Evolutionary conservation across 371 early-diverging fungal genomes (phyloP).

Genomic region (Choanephora cucurbitarum): DNA sequence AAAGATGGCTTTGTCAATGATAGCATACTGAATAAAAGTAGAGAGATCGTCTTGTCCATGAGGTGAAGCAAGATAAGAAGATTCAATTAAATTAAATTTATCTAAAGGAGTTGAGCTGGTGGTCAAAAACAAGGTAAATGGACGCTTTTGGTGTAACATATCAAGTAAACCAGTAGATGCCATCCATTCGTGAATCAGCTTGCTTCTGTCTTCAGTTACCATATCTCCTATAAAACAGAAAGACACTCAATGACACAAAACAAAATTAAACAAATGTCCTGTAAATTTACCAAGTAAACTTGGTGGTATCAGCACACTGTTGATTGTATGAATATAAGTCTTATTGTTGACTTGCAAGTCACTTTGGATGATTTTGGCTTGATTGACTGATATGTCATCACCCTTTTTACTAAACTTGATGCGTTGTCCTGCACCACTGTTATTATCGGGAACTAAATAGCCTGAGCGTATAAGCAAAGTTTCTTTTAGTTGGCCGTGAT

Average conservation of each 20-base stretch:
- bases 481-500: slow-evolving; percentile 50
- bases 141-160: slow-evolving; percentile 30
- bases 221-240: slow-evolving; percentile 27
- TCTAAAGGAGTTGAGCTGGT: slow-evolving; percentile 29
- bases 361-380: slow-evolving; percentile 38
- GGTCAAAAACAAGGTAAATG: slow-evolving; percentile 53
- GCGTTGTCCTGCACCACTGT: slow-evolving; percentile 26
- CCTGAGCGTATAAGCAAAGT: slow-evolving; percentile 39
- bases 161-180: slow-evolving; percentile 10
- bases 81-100: slow-evolving; percentile 40
- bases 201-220: slow-evolving; percentile 7
- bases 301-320: slow-evolving; percentile 31
- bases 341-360: slow-evolving; percentile 42
- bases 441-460: slow-evolving; percentile 36
- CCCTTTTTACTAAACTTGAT: slow-evolving; percentile 43
- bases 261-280: too few species aligned
- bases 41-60: slow-evolving; percentile 43
- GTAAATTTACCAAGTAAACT: slow-evolving; percentile 26
- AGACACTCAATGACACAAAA: too few species aligned
- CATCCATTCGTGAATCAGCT: slow-evolving; percentile 14
- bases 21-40: slow-evolving; percentile 18
- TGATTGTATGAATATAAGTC: slow-evolving; percentile 34
- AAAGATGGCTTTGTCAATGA: slow-evolving; percentile 25
- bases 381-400: slow-evolving; percentile 34
- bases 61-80: slow-evolving; percentile 38